Percentiles rank a stretch among this genome's conserved stretches.
Conservation (phyloP, 1,284 basidiomycete genomes). For the Ceratobasidium papillatum region DNA sequence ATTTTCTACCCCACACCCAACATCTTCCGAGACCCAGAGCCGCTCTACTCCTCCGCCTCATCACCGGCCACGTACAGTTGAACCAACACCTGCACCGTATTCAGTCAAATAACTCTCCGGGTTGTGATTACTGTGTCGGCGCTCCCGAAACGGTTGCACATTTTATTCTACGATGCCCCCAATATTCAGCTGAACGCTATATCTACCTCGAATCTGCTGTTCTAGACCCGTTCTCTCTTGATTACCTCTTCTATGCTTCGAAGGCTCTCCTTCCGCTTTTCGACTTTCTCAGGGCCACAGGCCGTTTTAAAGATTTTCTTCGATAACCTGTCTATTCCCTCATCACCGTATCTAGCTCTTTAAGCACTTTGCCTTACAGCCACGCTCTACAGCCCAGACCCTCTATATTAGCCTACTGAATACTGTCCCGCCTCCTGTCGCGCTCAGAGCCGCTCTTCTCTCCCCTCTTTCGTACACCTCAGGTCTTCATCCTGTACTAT, state of each 20-base stretch:
- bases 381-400: too few relatives aligned
- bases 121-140: not conserved
- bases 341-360: too few relatives aligned
- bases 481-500: too few relatives aligned
- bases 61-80: not conserved
- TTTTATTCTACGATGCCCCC: not conserved
- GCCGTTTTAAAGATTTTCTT: not conserved
- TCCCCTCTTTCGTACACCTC: too few relatives aligned
- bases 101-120: not conserved
- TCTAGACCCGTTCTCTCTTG: not conserved
- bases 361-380: too few relatives aligned
- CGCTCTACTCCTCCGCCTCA: not conserved
- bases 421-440: too few relatives aligned
- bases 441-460: too few relatives aligned
- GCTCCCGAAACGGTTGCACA: not conserved
- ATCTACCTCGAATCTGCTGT: not conserved
- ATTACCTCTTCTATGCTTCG: not conserved
- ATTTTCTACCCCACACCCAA: too few relatives aligned
- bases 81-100: constrained; percentile 1
- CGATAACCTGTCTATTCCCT: not conserved
- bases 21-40: not conserved
- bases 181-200: not conserved
- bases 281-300: constrained; percentile 1
- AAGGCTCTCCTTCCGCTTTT: not conserved
- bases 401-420: not conserved